Conservation (phyloP, 805 yeast genomes). For the Wickerhamomyces mucosus region DNA sequence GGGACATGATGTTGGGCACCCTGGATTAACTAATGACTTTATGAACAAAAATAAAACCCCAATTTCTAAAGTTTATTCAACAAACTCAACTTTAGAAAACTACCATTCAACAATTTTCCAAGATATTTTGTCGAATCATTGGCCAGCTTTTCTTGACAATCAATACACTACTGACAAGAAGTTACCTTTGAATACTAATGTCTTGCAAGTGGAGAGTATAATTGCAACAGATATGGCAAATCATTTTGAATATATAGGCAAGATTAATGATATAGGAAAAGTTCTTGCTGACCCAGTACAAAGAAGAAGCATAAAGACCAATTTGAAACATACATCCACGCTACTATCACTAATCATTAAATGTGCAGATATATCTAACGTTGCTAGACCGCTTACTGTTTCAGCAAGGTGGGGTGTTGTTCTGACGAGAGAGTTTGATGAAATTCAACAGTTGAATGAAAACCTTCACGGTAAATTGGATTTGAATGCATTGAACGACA, state of each 20-base stretch:
- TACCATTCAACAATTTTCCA: constrained; percentile 66
- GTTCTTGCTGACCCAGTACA: constrained; percentile 9
- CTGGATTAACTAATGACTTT: constrained; percentile 84
- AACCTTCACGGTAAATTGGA: constrained; percentile 17
- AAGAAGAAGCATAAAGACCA: constrained; percentile 8
- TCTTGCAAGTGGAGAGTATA: constrained; percentile 33
- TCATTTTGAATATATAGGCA: constrained; percentile 62
- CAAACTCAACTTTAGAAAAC: constrained; percentile 68
- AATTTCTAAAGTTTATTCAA: constrained; percentile 50
- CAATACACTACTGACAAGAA: constrained; percentile 4
- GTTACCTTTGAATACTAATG: constrained; percentile 16
- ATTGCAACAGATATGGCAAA: constrained; percentile 89
- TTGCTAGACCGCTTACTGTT: constrained; percentile 66
- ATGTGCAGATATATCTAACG: constrained; percentile 95
- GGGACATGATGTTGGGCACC: constrained; percentile 96
- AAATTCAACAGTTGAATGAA: constrained; percentile 46
- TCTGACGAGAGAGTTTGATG: constrained; percentile 69
- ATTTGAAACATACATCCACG: constrained; percentile 26
- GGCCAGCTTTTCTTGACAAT: constrained; percentile 31
- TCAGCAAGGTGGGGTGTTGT: constrained; percentile 82
- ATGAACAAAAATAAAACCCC: constrained; percentile 52
- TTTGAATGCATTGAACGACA: constrained; percentile 15
- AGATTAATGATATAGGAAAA: constrained; percentile 31
- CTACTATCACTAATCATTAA: constrained; percentile 68
- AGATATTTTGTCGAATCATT: constrained; percentile 38